These are phyloP conservation scores for Metarhizium brunneum DNA, from an alignment of 2,329 filamentous ascomycete species.

Conservation along the genomic window DNA sequence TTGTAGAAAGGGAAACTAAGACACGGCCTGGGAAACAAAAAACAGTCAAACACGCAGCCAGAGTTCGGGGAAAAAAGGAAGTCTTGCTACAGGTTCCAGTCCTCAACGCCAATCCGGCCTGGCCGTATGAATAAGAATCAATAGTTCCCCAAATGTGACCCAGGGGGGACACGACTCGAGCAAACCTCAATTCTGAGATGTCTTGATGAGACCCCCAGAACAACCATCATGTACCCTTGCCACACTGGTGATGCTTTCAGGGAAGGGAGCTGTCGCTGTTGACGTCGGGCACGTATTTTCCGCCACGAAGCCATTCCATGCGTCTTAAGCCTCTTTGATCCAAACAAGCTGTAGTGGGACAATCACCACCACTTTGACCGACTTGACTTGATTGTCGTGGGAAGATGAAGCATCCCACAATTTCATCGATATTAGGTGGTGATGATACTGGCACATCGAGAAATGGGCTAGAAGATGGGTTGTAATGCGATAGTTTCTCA, in stretches of 20 bases:
- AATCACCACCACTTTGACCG: background rate
- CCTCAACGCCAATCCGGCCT: background rate
- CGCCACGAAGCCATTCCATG: background rate
- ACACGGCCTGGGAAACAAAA: background rate
- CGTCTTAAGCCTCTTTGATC: background rate
- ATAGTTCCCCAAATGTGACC: background rate
- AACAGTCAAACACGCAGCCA: background rate
- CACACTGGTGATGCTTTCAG: background rate
- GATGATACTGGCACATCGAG: background rate
- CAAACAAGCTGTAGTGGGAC: background rate
- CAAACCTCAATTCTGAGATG: background rate
- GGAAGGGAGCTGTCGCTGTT: background rate
- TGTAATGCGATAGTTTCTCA: background rate
- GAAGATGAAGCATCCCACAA: background rate
- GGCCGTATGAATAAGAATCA: background rate
- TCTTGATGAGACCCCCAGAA: background rate
- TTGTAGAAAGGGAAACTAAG: background rate
- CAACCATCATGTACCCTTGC: background rate
- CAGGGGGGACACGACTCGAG: slow-evolving; percentile 1
- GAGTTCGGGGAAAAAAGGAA: background rate
- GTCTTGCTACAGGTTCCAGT: background rate
- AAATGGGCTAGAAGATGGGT: background rate
- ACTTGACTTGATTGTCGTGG: no score
- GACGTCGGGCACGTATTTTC: background rate
- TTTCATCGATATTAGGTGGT: background rate